Base-by-base conservation (phyloP, 2,329 filamentous ascomycete species). In the Alternaria sp. region DNA sequence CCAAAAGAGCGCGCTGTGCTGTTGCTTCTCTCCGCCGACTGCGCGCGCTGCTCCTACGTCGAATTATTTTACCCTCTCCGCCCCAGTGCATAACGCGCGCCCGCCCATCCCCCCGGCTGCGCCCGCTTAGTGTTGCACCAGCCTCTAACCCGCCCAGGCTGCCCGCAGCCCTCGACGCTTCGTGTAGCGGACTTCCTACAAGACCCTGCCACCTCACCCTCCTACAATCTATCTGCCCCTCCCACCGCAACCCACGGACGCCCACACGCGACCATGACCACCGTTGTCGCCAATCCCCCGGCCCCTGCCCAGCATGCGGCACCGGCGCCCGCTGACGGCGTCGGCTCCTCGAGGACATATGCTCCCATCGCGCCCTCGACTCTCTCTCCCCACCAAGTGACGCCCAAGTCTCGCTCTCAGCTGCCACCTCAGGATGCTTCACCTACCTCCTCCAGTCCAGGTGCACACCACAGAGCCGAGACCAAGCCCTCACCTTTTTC, bases 401-500 rank as follows among this genome's bases (percentile, higher is more conserved):
- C 77, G 67, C 75, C 76, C 69, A 75, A 59, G 70, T 76, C 78
- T 71, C 77, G 79, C 61, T 76, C 78, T 26, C 73, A 72, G 59
- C 71, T 77, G 66, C 72, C 73, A 59, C 71, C 72, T 57, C 65
- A 79, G 66, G 76, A 79, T 76, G 76, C 75, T 79, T 79, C 78
- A 77, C 77, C 78, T 76, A 79, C 77, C 70, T 77, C 74, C 69
- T 77, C 76, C 71, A 78, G 75, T 70, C 70, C 74, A 71, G 77
- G 75, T 68, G 64, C 73, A 62, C 77, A 72, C 69, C 75, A 69
- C 67, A 70, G 79, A 76, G 81, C 59, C 70, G 85, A 81, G 77
- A 83, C 85, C 77, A 87, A 87, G 82, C 83, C 79, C 64, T 86
- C 84, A 67, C 85, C 84, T 68, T 83, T 81, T 73, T 83, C 82